Percentiles rank a stretch among this genome's conserved stretches.
Conservation (phyloP, 2,329 filamentous ascomycete genomes). For the Colletotrichum sp. region DNA sequence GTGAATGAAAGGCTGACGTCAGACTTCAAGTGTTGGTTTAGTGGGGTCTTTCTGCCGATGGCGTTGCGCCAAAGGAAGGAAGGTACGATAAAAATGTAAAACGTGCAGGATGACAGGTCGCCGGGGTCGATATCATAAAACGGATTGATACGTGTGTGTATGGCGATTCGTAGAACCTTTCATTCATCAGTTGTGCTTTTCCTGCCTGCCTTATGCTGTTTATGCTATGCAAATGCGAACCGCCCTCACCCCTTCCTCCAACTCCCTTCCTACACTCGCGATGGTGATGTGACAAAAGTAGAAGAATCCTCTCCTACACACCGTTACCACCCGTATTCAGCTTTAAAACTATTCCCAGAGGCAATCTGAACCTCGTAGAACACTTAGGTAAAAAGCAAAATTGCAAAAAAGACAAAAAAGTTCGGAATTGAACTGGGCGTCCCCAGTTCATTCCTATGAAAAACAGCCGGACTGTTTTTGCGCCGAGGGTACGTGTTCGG, state of each 20-base stretch:
- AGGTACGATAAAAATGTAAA: background rate
- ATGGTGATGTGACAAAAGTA: background rate
- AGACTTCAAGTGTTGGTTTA: background rate
- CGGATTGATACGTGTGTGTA: background rate
- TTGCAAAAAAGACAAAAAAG: background rate
- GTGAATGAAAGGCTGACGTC: conserved; percentile 1
- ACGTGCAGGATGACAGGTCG: background rate
- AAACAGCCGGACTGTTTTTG: background rate
- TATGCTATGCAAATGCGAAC: background rate
- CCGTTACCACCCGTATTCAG: background rate
- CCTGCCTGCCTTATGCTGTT: background rate
- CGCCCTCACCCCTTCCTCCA: background rate
- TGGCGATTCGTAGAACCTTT: background rate
- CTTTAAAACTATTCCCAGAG: background rate
- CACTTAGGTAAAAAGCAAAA: background rate
- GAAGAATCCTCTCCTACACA: background rate
- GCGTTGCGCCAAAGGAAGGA: background rate
- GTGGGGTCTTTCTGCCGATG: background rate
- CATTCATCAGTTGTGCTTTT: background rate
- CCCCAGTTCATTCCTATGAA: background rate
- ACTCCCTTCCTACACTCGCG: background rate
- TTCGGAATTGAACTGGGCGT: background rate
- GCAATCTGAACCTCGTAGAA: fast-evolving
- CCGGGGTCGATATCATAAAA: fast-evolving
- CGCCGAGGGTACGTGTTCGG: background rate